Evolutionary conservation across 495 filamentous ascomycete species (phyloP).

Genomic region (Margaritispora aquatica): DNA sequence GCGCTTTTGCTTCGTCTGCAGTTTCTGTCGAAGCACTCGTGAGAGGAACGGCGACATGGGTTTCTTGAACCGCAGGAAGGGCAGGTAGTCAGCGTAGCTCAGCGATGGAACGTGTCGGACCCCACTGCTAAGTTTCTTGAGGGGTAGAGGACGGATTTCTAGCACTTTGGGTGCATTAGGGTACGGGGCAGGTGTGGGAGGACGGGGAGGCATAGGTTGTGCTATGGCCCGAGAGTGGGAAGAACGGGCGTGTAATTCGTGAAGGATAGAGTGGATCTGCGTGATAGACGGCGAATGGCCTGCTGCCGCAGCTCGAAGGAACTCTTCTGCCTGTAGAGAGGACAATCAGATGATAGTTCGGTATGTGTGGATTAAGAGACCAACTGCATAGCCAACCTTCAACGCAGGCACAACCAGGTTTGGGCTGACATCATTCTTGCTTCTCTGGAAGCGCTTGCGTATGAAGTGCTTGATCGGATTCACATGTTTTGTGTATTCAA

Average conservation of each 20-base stretch:
- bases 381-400: slow-evolving; percentile 49
- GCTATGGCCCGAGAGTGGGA: not conserved
- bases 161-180: slow-evolving; percentile 19
- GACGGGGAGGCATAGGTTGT: not conserved
- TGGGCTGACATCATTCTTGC: slow-evolving; percentile 40
- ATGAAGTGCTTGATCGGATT: slow-evolving; percentile 38
- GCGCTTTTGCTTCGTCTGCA: slow-evolving; percentile 32
- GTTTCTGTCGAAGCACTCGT: slow-evolving; percentile 43
- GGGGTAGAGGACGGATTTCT: slow-evolving; percentile 18
- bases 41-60: slow-evolving; percentile 53
- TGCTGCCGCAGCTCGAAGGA: slow-evolving; percentile 13
- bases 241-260: not conserved
- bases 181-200: not conserved
- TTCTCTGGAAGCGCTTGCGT: slow-evolving; percentile 45
- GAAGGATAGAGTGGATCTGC: slow-evolving; percentile 9
- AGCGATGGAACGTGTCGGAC: slow-evolving; percentile 44
- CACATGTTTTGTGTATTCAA: slow-evolving; percentile 2
- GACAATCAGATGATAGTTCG: not conserved
- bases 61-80: slow-evolving; percentile 60
- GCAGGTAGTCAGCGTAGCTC: slow-evolving; percentile 40
- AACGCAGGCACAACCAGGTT: slow-evolving; percentile 36
- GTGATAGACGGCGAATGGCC: slow-evolving; percentile 2
- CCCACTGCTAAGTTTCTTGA: not conserved
- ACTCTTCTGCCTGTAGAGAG: slow-evolving; percentile 8
- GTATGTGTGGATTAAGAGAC: no score